Conservation (phyloP, 2,329 filamentous ascomycete genomes). For the Ophiostoma sp. region DNA sequence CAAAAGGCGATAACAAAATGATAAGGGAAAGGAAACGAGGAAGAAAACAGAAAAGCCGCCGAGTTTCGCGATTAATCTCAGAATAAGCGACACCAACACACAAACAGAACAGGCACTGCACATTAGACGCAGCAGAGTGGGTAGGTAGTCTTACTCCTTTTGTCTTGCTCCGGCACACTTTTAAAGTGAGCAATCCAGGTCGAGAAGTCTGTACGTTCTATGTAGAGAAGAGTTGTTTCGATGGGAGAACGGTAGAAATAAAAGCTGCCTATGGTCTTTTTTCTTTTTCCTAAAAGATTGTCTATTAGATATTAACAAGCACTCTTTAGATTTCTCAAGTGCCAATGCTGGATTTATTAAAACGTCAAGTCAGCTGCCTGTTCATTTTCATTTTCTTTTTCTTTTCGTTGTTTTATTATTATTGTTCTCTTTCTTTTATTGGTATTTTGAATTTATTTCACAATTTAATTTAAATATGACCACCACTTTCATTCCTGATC, state of each 20-base stretch:
- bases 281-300: no score
- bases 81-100: conserved; percentile 8
- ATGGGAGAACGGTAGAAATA: no score
- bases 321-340: no score
- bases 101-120: background rate
- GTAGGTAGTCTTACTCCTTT: background rate
- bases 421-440: background rate
- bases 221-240: no score
- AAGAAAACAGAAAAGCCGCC: background rate
- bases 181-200: background rate
- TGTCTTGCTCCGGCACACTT: background rate
- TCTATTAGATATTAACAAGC: no score
- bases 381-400: background rate
- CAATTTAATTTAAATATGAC: background rate
- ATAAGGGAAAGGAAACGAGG: no score
- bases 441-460: background rate
- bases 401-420: background rate
- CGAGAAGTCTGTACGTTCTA: no score
- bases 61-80: conserved; percentile 1
- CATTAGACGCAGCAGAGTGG: background rate
- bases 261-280: no score
- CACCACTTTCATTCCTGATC: background rate
- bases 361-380: no score
- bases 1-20: background rate
- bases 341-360: no score